Evolutionary conservation across 768 basidiomycete genomes (phyloP), one percentile per base, ranked within the genome.

Genomic region (Leccinellum albellum): DNA sequence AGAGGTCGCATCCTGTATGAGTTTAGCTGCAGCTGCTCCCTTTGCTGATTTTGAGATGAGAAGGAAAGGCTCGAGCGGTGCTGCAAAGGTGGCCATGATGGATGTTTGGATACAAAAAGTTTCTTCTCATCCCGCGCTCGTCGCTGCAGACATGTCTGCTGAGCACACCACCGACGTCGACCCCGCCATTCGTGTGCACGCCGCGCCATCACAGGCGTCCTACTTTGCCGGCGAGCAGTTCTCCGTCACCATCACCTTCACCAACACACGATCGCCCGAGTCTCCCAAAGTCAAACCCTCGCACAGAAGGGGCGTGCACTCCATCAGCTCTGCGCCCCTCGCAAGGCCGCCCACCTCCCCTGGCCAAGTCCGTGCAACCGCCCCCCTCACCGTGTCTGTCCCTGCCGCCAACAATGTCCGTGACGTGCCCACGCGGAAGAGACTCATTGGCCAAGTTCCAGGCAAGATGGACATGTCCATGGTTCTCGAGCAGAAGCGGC

Each of bases 221-320:
- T 98, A 89, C 74, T 98, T 95, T 70, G 92, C 95, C 0, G 95
- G 95, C 55, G 95, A 98, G 72, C 76, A 82, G 0, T 92, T 96
- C 73, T 78, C 85, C 3, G 91, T 91, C 13, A 88, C 85, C 4
- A 85, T 98, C 62, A 88, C 89, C 0, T 93, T 97, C 72, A 87
- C 89, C 50, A 97, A 96, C 69, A 87, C 85, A 4, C 84, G 84
- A 26, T 78, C 85, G 0, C 78, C 84, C 5, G 69, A 77, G 47
- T 64, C 74, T 0, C 76, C 72, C 13, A 71, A 61, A 61, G 62
- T 50, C 59, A 76, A 56, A 40, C 68, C 70, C 59, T 63, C 78
- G 0, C 89, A 93, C 67, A 87, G 80, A 67, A 84, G 90, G 8
- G 83, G 83, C 10, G 84, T 84, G 0, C 91, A 93, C 68, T 91